A percentile compares a stretch with the other conserved stretches of the same genome.
Conservation (phyloP, 2,329 filamentous ascomycete species). For the Cladophialophora immunda region DNA sequence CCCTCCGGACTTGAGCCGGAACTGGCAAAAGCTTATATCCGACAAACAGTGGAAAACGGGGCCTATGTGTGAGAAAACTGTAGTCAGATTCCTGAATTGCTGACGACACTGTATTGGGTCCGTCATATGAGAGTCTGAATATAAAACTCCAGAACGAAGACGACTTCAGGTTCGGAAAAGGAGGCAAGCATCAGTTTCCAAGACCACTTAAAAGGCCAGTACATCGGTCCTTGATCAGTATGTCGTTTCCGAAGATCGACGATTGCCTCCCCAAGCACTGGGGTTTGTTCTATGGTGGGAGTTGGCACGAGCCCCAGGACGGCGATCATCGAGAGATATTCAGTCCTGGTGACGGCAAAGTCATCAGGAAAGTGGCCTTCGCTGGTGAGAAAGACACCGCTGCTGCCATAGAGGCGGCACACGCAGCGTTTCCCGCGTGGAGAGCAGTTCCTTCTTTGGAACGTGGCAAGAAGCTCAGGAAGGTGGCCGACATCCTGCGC, state of each 20-base stretch:
- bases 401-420: slow-evolving; percentile 40
- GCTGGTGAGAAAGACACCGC: slow-evolving; percentile 39
- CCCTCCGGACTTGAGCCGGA: not conserved
- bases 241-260: slow-evolving; percentile 21
- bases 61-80: not conserved
- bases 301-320: slow-evolving; percentile 37
- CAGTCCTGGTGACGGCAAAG: slow-evolving; percentile 41
- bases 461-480: slow-evolving; percentile 41
- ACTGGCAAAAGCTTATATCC: not conserved
- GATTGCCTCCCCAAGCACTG: slow-evolving; percentile 37
- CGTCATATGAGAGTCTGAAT: not conserved
- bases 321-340: slow-evolving; percentile 39
- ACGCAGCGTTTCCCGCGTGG: slow-evolving; percentile 42
- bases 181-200: not conserved
- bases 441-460: slow-evolving; percentile 38
- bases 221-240: not conserved
- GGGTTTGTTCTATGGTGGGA: slow-evolving; percentile 41
- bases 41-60: not conserved
- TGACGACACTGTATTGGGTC: not conserved
- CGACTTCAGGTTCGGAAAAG: not conserved
- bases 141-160: not conserved
- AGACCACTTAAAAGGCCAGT: not conserved
- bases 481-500: slow-evolving; percentile 44
- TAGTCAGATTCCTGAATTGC: not conserved
- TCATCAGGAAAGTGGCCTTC: slow-evolving; percentile 39